Base-by-base conservation (phyloP, 106 monocot species). In the Dioscorea dumetorum region DNA sequence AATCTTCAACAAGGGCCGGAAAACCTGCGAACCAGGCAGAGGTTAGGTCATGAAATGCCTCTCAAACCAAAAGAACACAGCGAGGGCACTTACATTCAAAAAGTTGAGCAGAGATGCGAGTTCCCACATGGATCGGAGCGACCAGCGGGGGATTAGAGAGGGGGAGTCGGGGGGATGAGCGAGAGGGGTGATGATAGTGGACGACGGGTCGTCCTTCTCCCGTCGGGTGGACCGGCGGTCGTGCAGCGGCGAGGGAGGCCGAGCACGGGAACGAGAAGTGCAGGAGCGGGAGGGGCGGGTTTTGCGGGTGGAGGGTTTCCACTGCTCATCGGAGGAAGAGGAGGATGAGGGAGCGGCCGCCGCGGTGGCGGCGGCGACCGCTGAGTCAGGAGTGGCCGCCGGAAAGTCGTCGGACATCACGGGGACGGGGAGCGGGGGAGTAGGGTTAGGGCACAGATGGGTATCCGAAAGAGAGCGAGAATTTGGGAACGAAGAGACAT, bases 111-210 rank as follows among this genome's bases (percentile, higher is more conserved):
- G 75, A 49, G 85, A 85, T 31, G 90, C 86, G 48, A 86, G 73
- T 73, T 97, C 81, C 95, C 95, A 97, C 95, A 97, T 97, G 59
- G 86, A 85, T 41, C 95, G 74, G 7, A 97, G 70, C 31, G 68
- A 63, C 86, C 85, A 88, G 20, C 83, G 74, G 7, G 78, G 79
- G 32, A 79, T 34, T 74, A 82, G 81, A 13, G 81, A 73, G 12
- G 81, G 74, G 32, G 79, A 49, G 22, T 86, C 78, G 6, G 41
- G 41, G 58, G 83, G 73, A 22, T 62, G 57, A 3, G 78, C 75
- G 12, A 97, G 78, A 22, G 91, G 77, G 8, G 91, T 91, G 34
- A 91, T 65, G 49, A 83, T 64, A 62, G 77, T 66, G 48, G 21
- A 21, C 33, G 33, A 21, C 49, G 61, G 64, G 53, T 48, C 52